These are phyloP conservation scores for Hyaloperonospora arabidopsidis DNA, from an alignment of 352 stramenopile genomes.

Conservation along the genomic window DNA sequence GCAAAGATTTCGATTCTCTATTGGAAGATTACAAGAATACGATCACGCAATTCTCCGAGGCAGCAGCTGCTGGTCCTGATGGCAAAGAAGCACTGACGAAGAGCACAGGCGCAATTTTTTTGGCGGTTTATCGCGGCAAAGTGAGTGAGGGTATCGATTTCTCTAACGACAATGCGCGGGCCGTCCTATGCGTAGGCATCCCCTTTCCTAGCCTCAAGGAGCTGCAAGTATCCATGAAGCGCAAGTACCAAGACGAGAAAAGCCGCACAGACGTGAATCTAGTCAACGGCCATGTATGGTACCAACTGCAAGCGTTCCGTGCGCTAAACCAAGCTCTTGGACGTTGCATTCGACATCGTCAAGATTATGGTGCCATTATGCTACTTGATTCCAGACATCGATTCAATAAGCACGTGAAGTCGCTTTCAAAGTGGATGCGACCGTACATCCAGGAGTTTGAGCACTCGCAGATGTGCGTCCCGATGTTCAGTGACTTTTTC, in stretches of 20 bases:
- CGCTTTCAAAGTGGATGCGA: constrained; percentile 77
- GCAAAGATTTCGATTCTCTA: constrained; percentile 76
- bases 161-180: constrained; percentile 92
- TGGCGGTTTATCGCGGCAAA: constrained; percentile 98
- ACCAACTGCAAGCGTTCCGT: constrained; percentile 95
- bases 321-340: constrained; percentile 98
- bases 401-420: constrained; percentile 48
- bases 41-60: constrained; percentile 9
- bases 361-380: constrained; percentile 96
- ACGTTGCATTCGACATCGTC: constrained; percentile 95
- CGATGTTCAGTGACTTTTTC: constrained; percentile 61
- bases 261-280: constrained; percentile 48
- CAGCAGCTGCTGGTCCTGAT: not conserved
- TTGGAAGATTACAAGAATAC: constrained; percentile 65
- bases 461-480: constrained; percentile 49
- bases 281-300: constrained; percentile 88
- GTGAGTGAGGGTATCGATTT: constrained; percentile 99
- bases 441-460: constrained; percentile 68
- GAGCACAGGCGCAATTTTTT: constrained; percentile 88
- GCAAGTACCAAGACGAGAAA: constrained; percentile 77
- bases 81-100: not conserved
- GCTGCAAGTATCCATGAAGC: constrained; percentile 76
- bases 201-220: constrained; percentile 96
- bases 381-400: constrained; percentile 89
- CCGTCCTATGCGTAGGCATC: constrained; percentile 97